Evolutionary conservation across 2,329 filamentous ascomycete genomes (phyloP).

Genomic region (Dactylonectria macrodidyma): DNA sequence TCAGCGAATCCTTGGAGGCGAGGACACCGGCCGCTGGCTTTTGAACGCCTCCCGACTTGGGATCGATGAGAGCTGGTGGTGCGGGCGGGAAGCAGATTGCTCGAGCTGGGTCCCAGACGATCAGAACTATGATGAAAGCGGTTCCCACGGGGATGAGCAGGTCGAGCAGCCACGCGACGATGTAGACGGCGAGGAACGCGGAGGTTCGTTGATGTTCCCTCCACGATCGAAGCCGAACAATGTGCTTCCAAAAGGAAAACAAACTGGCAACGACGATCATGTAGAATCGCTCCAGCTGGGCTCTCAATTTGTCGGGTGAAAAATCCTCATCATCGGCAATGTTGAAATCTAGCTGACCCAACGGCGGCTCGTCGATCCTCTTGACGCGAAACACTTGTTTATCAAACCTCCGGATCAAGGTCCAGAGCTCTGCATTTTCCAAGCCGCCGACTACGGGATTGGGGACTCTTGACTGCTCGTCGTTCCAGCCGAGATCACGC

Average conservation of each 20-base stretch:
- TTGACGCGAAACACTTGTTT: conserved; percentile 22
- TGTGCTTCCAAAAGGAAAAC: conserved; percentile 79
- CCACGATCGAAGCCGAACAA: conserved; percentile 85
- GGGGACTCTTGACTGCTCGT: not conserved
- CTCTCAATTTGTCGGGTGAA: conserved; percentile 85
- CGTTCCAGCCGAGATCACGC: conserved; percentile 1
- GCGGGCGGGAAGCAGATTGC: conserved; percentile 81
- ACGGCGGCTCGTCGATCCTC: conserved; percentile 8
- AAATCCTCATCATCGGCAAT: conserved; percentile 88
- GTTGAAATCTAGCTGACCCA: conserved; percentile 76
- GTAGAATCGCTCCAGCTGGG: conserved; percentile 84
- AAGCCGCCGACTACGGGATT: conserved; percentile 10
- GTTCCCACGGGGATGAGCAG: conserved; percentile 76
- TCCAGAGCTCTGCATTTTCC: conserved; percentile 18
- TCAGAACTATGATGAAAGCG: conserved; percentile 73
- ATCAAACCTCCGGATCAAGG: conserved; percentile 17
- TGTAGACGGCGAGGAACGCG: conserved; percentile 71
- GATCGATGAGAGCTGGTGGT: conserved; percentile 80
- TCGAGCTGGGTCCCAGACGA: conserved; percentile 76
- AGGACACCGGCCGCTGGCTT: conserved; percentile 83
- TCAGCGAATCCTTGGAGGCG: conserved; percentile 82
- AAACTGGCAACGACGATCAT: conserved; percentile 82
- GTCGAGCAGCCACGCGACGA: conserved; percentile 80
- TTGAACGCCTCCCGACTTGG: conserved; percentile 80
- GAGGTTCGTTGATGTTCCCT: conserved; percentile 78